Conservation (phyloP, 2,329 filamentous ascomycete genomes). For the Paraconiothyrium brasiliense region DNA sequence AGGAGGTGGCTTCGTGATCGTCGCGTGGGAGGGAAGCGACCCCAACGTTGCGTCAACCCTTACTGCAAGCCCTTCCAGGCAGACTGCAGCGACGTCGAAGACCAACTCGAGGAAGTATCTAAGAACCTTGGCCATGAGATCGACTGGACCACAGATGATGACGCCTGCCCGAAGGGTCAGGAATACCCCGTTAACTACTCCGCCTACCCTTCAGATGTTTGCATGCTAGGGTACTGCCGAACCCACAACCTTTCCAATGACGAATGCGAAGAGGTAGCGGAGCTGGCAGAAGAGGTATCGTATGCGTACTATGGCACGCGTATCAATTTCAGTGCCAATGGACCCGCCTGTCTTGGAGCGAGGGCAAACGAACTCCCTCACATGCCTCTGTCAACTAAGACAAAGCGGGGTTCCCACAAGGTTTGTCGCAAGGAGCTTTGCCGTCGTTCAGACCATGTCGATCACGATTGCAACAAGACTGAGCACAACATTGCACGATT, state of each 20-base stretch:
- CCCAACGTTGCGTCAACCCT: neutral
- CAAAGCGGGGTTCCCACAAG: neutral
- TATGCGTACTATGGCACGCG: neutral
- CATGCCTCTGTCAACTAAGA: neutral
- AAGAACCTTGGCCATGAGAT: neutral
- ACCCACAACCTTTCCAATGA: neutral
- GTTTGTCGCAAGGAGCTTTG: neutral
- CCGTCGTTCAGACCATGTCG: neutral
- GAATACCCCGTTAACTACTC: neutral
- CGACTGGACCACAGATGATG: constrained; percentile 11
- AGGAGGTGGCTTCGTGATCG: constrained; percentile 2
- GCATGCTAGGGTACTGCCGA: neutral
- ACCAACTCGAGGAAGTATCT: constrained; percentile 1
- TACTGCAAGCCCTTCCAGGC: neutral
- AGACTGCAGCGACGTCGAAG: constrained; percentile 13
- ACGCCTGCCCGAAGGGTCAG: neutral
- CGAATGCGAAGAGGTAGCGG: neutral
- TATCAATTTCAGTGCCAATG: neutral
- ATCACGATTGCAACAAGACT: constrained; percentile 1
- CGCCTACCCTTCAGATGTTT: neutral
- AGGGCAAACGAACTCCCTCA: neutral
- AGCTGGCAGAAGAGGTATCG: neutral
- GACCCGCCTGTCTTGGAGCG: neutral
- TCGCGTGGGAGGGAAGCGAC: neutral
- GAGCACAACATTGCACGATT: neutral